Evolutionary conservation across 352 stramenopile genomes (phyloP).

Genomic region (Phytophthora citrophthora): DNA sequence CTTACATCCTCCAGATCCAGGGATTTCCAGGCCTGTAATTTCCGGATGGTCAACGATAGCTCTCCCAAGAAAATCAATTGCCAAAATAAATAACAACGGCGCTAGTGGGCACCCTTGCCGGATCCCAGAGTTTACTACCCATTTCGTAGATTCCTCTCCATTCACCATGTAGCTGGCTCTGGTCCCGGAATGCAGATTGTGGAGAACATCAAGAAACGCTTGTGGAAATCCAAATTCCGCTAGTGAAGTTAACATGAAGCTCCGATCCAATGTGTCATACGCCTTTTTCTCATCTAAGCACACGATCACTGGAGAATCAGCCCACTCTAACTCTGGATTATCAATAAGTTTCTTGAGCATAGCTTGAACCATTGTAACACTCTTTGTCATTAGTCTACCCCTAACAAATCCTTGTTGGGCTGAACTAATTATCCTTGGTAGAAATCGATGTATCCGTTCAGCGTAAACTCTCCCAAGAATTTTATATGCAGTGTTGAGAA

Average conservation of each 20-base stretch:
- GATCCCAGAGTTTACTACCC: slow-evolving; percentile 1
- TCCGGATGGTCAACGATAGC: background rate
- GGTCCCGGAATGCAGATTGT: slow-evolving; percentile 6
- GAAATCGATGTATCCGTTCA: background rate
- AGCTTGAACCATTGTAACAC: background rate
- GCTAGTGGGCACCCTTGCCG: slow-evolving; percentile 10
- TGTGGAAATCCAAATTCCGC: slow-evolving; percentile 2
- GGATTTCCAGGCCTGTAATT: background rate
- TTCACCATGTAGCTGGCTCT: slow-evolving; percentile 16
- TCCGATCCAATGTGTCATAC: slow-evolving; percentile 8
- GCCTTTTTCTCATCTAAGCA: slow-evolving; percentile 12
- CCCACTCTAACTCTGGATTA: background rate
- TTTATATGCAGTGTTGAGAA: background rate
- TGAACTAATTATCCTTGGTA: background rate
- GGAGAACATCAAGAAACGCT: background rate
- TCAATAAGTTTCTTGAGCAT: background rate
- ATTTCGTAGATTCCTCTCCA: slow-evolving; percentile 7
- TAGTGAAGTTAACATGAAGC: background rate
- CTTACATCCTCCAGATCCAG: background rate
- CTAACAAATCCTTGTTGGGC: background rate
- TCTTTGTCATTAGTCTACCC: background rate
- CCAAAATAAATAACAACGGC: slow-evolving; percentile 5
- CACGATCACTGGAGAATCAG: background rate
- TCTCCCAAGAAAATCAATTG: slow-evolving; percentile 3
- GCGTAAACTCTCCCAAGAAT: background rate